Conservation (phyloP, 192 early-diverging fungal species). For the Entomortierella beljakovae region DNA sequence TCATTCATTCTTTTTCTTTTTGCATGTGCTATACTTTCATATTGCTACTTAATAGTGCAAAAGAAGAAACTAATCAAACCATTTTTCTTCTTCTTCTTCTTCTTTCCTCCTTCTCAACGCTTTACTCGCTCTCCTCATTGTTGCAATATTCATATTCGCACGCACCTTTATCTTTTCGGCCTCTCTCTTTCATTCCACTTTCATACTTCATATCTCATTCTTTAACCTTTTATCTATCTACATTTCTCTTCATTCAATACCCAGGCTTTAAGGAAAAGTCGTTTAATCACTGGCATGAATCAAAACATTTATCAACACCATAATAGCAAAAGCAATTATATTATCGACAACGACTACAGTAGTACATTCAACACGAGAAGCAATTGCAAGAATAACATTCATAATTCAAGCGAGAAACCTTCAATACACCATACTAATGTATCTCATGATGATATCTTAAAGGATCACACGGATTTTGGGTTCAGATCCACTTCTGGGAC, state of each 20-base stretch:
- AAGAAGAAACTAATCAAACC: no score
- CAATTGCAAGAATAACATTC: neutral
- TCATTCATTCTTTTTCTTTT: neutral
- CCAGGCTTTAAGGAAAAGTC: no score
- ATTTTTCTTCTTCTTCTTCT: conserved; percentile 1
- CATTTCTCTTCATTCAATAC: no score
- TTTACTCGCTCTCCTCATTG: neutral
- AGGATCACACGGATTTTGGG: neutral
- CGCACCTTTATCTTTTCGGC: no score
- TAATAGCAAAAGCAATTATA: conserved; percentile 7
- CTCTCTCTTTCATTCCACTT: no score
- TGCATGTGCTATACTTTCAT: neutral
- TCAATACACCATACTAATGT: neutral
- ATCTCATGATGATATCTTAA: neutral
- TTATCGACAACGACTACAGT: neutral
- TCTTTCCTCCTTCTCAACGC: neutral
- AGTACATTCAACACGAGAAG: neutral
- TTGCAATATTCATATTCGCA: no score
- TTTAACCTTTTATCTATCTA: no score
- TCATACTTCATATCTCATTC: no score
- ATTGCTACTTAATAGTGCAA: no score
- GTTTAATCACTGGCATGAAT: no score
- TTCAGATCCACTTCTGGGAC: neutral
- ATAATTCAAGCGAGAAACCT: neutral
- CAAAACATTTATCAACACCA: no score